These are phyloP conservation scores for Eucalyptus pumila DNA, from an alignment of 345 rosid genomes.

Conservation along the genomic window DNA sequence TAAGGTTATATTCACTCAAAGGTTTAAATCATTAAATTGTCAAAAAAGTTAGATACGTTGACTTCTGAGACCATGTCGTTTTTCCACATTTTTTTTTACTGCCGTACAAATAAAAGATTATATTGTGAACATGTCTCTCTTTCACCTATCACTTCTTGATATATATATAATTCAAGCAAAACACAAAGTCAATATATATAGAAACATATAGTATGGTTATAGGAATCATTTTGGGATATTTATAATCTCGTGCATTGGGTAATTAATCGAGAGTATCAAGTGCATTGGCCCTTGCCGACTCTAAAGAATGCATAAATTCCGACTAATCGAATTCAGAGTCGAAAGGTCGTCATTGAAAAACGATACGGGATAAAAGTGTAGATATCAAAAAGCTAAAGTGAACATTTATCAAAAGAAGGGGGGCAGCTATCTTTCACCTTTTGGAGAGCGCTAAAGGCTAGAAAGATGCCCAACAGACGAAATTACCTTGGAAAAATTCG, in stretches of 20 bases:
- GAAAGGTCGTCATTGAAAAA: not conserved
- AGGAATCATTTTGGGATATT: not conserved
- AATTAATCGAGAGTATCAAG: not conserved
- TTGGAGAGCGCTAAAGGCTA: not conserved
- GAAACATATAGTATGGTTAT: not conserved
- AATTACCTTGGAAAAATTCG: not conserved
- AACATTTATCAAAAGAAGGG: not conserved
- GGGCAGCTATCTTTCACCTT: too few relatives aligned
- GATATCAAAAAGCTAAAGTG: not conserved
- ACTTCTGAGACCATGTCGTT: rapidly evolving
- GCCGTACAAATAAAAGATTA: too few relatives aligned
- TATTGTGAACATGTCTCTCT: too few relatives aligned
- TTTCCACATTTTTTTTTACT: not conserved
- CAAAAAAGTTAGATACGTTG: not conserved
- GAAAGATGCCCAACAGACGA: not conserved
- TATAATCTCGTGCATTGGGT: not conserved
- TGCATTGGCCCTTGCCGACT: not conserved
- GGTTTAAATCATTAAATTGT: not conserved
- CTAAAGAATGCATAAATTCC: not conserved
- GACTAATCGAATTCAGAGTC: not conserved
- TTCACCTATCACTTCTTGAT: not conserved
- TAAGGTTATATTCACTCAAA: not conserved
- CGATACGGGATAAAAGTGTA: not conserved
- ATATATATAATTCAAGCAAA: not conserved
- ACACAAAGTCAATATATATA: not conserved